Evolutionary conservation across 2,329 filamentous ascomycete genomes (phyloP), one percentile per base, ranked within the genome.

Genomic region (Penicillium sp.): DNA sequence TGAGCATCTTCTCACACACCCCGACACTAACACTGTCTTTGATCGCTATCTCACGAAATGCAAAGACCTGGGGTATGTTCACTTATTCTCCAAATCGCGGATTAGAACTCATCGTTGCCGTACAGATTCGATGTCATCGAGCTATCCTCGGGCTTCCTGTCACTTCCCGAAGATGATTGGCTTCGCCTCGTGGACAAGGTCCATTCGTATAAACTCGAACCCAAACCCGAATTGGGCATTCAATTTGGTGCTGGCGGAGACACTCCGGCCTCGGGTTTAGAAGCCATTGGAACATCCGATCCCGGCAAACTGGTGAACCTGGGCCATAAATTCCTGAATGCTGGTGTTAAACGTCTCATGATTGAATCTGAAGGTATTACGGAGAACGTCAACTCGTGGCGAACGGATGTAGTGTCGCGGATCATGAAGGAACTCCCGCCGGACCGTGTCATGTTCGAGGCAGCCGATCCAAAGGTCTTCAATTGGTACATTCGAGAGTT

Each of bases 291-390:
- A 2, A 71, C 71, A 8, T 70, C 66, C 3, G 72, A 74, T 44
- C 70, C 72, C 0, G 59, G 60, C 10, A 72, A 71, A 42, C 52
- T 76, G 18, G 62, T 75, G 13, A 67, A 70, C 37, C 52, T 75
- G 44, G 73, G 70, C 8, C 68, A 61, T 41, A 60, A 62, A 28
- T 77, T 77, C 45, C 62, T 76, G 11, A 62, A 71, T 12, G 68
- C 64, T 0, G 74, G 73, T 0, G 72, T 77, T 2, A 73, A 76
- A 53, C 60, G 72, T 6, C 62, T 77, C 48, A 77, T 77, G 73
- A 74, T 76, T 37, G 73, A 78, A 51, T 75, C 72, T n/a, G 73
- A 77, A 56, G 74, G 74, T 0, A 77, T 77, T 45, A 77, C 74
- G 0, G 73, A 76, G 60, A 77, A 76, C 35, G 72, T 77, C 5